Evolutionary conservation across 495 filamentous ascomycete genomes (phyloP), one percentile per base, ranked within the genome.

Genomic region (Penicillium goetzii): DNA sequence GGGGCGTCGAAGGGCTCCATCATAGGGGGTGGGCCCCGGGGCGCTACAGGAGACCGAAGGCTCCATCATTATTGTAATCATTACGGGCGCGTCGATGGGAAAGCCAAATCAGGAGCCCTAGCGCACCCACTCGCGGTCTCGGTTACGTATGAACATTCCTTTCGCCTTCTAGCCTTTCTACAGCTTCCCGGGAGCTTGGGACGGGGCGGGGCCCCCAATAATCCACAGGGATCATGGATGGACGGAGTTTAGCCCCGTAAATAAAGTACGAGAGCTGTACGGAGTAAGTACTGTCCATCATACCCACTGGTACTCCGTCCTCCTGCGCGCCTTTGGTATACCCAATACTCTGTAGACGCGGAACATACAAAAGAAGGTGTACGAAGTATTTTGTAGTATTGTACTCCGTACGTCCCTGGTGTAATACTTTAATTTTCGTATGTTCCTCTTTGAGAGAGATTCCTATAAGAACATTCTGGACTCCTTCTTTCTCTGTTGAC

Each of bases 121-220:
- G 68, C 54, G 60, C 71, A 64, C 65, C 69, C 63, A 71, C 72
- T 71, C 61, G 68, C 62, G 61, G 70, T 68, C 67, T 75, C 71
- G 68, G 69, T 76, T 78, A 76, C 74, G 73, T 74, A 71, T 71
- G 68, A 71, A 67, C 73, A 73, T 76, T 76, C 74, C 77, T 77
- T 70, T 68, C 50, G 43, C 60, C 75, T 77, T 77, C 75, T 77
- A 77, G 75, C 68, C 64, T 60, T 77, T 74, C 76, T 72, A 74
- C 50, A n/a, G 68, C 59, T 36, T 59, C 66, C 68, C 70, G 61
- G 47, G 50, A 21, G 19, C 33, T 51, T 71, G 69, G 69, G 59
- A 25, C 26, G 43, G 41, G 10, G 7, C 10, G n/a, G n/a, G n/a
- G 28, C 56, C 52, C 56, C 41, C 32, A 33, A 33, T 53, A 28